Conservation (phyloP, 768 basidiomycete genomes). For the Coprinopsis sp. region DNA sequence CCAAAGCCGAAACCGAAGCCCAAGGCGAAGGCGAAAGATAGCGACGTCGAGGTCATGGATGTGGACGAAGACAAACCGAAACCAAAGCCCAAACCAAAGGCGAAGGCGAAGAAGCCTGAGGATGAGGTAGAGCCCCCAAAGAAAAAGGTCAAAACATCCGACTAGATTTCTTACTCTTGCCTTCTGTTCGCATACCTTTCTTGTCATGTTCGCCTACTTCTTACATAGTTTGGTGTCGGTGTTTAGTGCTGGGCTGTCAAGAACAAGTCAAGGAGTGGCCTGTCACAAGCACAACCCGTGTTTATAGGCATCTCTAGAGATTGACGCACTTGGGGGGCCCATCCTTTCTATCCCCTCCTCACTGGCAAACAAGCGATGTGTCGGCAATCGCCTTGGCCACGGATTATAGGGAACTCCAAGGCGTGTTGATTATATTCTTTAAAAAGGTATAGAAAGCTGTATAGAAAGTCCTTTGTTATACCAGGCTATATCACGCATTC, state of each 20-base stretch:
- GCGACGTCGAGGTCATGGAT: conserved; percentile 42
- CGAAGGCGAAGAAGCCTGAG: conserved; percentile 31
- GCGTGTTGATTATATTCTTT: no score
- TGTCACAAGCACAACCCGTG: no score
- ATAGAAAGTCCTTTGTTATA: no score
- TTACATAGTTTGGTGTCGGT: background rate
- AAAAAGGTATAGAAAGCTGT: no score
- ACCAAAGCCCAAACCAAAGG: conserved; percentile 41
- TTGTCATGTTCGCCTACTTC: conserved; percentile 13
- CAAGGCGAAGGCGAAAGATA: conserved; percentile 39
- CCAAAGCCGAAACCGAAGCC: conserved; percentile 29
- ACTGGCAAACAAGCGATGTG: no score
- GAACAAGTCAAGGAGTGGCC: no score
- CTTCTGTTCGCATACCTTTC: conserved; percentile 8
- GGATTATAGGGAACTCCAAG: no score
- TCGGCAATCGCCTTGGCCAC: no score
- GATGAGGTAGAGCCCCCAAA: conserved; percentile 56
- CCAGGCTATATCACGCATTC: no score
- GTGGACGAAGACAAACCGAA: conserved; percentile 40
- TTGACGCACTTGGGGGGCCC: no score
- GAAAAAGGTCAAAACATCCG: conserved; percentile 67
- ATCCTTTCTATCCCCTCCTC: no score
- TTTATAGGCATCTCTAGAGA: no score
- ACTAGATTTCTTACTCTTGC: conserved; percentile 21
- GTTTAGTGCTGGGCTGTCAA: background rate